Percentiles rank a stretch among this genome's conserved stretches.
Evolutionary conservation across 192 early-diverging fungal genomes (phyloP).

Genomic region (Gonapodya prolifera): DNA sequence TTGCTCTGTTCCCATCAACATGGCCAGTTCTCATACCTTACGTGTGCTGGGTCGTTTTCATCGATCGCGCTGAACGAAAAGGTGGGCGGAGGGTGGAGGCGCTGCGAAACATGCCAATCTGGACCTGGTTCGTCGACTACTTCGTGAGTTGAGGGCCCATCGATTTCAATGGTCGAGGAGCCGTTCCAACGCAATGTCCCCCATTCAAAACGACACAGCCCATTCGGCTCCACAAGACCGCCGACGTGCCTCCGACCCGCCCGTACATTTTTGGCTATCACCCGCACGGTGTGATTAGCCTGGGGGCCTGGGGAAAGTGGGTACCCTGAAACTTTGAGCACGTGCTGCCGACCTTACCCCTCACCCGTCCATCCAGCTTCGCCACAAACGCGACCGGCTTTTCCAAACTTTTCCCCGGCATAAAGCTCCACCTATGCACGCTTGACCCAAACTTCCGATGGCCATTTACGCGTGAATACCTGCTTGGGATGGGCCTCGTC

Average conservation of each 20-base stretch:
- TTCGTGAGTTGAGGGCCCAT: not conserved
- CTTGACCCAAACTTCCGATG: conserved; percentile 70
- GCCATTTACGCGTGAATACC: conserved; percentile 74
- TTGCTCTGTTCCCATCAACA: not conserved
- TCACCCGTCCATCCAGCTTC: conserved; percentile 65
- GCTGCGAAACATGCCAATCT: not conserved
- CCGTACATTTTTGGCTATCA: conserved; percentile 92
- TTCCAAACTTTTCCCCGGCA: conserved; percentile 60
- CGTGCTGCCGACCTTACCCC: conserved; percentile 57
- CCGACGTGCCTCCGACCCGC: conserved; percentile 63
- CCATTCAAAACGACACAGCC: too few species aligned
- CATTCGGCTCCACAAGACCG: conserved; percentile 63
- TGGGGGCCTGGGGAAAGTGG: not conserved
- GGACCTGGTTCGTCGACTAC: not conserved
- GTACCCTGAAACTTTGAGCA: too few species aligned
- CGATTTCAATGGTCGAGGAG: too few species aligned
- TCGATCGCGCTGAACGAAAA: not conserved
- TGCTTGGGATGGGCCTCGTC: conserved; percentile 62
- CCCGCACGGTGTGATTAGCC: conserved; percentile 46
- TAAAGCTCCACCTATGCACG: conserved; percentile 66
- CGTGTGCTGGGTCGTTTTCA: not conserved
- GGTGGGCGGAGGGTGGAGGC: not conserved
- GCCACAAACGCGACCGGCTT: conserved; percentile 71
- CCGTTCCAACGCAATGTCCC: too few species aligned
- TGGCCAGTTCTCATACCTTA: not conserved